Conservation (phyloP, 1,284 basidiomycete species). For the Marasmius sp. region DNA sequence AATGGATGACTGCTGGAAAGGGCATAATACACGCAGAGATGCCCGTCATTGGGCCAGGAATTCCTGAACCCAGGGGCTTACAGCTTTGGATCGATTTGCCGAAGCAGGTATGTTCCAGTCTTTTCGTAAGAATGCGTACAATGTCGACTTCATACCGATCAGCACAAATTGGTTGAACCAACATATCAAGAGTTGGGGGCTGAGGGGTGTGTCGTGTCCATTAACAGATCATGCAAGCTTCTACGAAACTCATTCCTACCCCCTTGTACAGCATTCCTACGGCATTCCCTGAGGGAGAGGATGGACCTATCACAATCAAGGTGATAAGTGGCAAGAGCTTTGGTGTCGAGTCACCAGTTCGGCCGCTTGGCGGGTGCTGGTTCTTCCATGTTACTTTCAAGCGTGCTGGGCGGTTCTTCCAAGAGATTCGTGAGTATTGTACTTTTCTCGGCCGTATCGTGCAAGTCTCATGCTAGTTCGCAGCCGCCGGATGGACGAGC, state of each 20-base stretch:
- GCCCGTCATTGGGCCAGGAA: conserved; percentile 75
- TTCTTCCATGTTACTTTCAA: conserved; percentile 84
- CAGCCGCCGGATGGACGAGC: conserved; percentile 77
- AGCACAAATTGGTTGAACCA: conserved; percentile 85
- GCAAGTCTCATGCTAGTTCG: not conserved
- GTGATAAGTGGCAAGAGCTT: conserved; percentile 90
- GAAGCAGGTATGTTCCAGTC: conserved; percentile 43
- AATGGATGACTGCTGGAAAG: conserved; percentile 91
- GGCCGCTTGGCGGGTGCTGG: conserved; percentile 91
- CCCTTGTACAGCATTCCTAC: conserved; percentile 60
- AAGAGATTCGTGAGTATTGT: conserved; percentile 70
- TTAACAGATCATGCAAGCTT: not conserved
- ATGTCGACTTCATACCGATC: conserved; percentile 25
- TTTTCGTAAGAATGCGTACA: not conserved
- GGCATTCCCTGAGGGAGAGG: conserved; percentile 69
- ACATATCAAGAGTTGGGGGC: conserved; percentile 77
- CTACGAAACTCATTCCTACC: not conserved
- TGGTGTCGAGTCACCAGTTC: conserved; percentile 84
- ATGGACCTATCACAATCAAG: conserved; percentile 74
- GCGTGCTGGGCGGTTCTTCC: conserved; percentile 71
- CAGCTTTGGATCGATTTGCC: conserved; percentile 95
- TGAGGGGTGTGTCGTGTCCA: conserved; percentile 43
- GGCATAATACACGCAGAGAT: conserved; percentile 88
- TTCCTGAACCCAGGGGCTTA: conserved; percentile 68
- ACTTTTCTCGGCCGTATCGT: not conserved